Evolutionary conservation across 441 rosid species (phyloP).

Genomic region (Arabidopsis lyrata): DNA sequence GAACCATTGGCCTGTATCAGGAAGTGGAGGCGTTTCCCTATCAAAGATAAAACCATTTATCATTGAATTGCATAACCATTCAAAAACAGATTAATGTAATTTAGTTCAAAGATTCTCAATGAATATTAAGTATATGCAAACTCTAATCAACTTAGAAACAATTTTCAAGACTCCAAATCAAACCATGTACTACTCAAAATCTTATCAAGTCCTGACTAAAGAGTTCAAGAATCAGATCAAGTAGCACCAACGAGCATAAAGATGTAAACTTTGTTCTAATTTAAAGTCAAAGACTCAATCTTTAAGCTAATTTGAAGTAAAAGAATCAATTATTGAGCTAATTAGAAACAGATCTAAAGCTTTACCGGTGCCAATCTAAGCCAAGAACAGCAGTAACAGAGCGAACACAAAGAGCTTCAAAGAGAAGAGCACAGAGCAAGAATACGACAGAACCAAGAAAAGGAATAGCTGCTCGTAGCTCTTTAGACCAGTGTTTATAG

Average conservation of each 20-base stretch:
- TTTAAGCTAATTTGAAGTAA: background rate
- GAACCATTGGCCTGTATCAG: slow-evolving; percentile 94
- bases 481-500: slow-evolving; percentile 85
- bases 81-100: background rate
- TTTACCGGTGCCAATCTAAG: slow-evolving; percentile 88
- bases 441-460: slow-evolving; percentile 76
- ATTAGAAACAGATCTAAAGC: slow-evolving; percentile 21
- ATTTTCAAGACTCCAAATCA: background rate
- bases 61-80: slow-evolving; percentile 22
- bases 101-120: background rate
- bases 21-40: slow-evolving; percentile 81
- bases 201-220: background rate
- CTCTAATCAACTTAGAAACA: background rate
- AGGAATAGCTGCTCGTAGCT: slow-evolving; percentile 71
- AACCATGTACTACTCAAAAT: slow-evolving; percentile 12
- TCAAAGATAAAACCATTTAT: slow-evolving; percentile 43
- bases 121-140: background rate
- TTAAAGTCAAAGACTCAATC: background rate
- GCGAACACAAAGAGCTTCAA: slow-evolving; percentile 87
- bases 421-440: slow-evolving; percentile 76
- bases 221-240: slow-evolving; percentile 1
- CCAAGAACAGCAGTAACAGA: slow-evolving; percentile 87
- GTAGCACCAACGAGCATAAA: background rate
- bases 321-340: background rate
- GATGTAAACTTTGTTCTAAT: background rate